Conservation (phyloP, 1,284 basidiomycete species). For the Coniophora puteana region DNA sequence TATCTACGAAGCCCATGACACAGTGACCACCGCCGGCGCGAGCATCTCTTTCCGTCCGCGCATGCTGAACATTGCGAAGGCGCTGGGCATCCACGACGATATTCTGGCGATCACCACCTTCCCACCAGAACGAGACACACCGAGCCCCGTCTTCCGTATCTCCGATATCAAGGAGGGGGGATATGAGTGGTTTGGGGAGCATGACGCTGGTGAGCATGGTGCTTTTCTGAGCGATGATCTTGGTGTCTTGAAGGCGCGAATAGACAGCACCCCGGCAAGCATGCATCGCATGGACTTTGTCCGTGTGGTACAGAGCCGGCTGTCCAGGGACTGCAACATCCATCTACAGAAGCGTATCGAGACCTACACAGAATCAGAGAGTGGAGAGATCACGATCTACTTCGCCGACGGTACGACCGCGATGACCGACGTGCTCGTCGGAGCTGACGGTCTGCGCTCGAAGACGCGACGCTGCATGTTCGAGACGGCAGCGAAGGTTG, state of each 20-base stretch:
- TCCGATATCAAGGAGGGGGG: conserved; percentile 20
- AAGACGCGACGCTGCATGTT: not conserved
- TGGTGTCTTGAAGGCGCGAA: not conserved
- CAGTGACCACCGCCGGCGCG: conserved; percentile 12
- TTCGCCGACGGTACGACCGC: conserved; percentile 20
- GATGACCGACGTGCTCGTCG: conserved; percentile 25
- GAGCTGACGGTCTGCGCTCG: conserved; percentile 7
- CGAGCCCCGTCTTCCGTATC: conserved; percentile 7
- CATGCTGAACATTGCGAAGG: conserved; percentile 11
- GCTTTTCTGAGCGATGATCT: too few species aligned
- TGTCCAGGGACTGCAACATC: conserved; percentile 17
- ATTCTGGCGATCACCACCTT: conserved; percentile 7
- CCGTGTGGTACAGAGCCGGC: conserved; percentile 13
- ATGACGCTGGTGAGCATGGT: conserved; percentile 10
- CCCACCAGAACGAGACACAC: conserved; percentile 3
- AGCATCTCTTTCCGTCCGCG: conserved; percentile 12
- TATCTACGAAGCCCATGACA: conserved; percentile 19
- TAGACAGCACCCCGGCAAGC: conserved; percentile 9
- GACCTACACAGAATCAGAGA: conserved; percentile 9
- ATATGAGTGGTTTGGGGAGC: conserved; percentile 15
- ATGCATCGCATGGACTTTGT: conserved; percentile 23
- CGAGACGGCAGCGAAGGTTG: not conserved
- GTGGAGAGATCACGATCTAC: not conserved
- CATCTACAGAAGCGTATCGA: conserved; percentile 17
- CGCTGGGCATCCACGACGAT: conserved; percentile 19